Base-by-base conservation (phyloP, 2,329 filamentous ascomycete species). In the Xylariales sp. region DNA sequence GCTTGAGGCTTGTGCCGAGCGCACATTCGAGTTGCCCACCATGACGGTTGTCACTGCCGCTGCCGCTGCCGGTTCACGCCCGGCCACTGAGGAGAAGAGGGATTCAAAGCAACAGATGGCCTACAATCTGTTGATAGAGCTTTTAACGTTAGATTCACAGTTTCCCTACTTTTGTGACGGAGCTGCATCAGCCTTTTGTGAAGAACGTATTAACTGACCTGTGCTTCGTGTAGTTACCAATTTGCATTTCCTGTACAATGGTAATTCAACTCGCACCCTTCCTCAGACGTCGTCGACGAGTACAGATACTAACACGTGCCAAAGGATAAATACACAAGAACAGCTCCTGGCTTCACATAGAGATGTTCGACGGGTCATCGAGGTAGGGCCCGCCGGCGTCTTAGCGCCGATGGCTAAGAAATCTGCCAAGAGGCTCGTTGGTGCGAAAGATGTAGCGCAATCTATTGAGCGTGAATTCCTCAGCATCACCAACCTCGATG, bases 161-260 rank as follows among this genome's bases (percentile, higher is more conserved):
- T 56, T 18, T 36, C 18, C 34, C 39, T 55, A 23, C 8, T 5
- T 50, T 9, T 16, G 28, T 34, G 16, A 62, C 30, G 8, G 39
- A 18, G 28, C 0, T 39, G 6, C 16, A 8, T 32, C 18, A 39
- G 30, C 10, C 32, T 64, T 55, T 28, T 34, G 5, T n/a, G 9
- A 56, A 36, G 34, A 45, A 23, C 43, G 9, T 30, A 14, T 3
- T 3, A 28, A 36, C 59, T 67, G 5, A 64, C 54, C 18, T 41
- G 14, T 10, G 6, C 56, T 16, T 41, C 1, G 1, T 49, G 2
- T 43, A 70, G 68, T n/a, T 61, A 70, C 28, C 68, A 70, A 54
- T 70, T 70, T 45, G 68, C 68, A 46, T 68, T 65, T 50, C 68
- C 68, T n/a, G 68, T 70, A 49, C 62, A 70, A 70, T 70, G 68